Percentiles rank a stretch among this genome's conserved stretches.
Evolutionary conservation across 139 green algal species (phyloP).

Genomic region (Marvania coccoides): DNA sequence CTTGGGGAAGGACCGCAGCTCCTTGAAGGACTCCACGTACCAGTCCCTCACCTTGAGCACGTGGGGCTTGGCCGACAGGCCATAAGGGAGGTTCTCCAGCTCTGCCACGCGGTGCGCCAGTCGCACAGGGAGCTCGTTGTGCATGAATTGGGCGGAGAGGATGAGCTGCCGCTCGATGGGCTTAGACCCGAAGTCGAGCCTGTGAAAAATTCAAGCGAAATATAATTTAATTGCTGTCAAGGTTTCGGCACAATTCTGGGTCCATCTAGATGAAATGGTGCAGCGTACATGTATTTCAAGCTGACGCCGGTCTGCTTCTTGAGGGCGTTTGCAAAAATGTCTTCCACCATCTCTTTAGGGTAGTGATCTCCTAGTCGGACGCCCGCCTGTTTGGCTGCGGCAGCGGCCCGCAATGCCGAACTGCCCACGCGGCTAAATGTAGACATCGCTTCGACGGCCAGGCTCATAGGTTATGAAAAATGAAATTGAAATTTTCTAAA

Average conservation of each 20-base stretch:
- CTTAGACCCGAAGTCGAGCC: constrained; percentile 92
- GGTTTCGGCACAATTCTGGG: not conserved
- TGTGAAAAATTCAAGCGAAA: constrained; percentile 35
- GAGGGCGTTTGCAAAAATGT: constrained; percentile 82
- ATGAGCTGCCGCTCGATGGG: constrained; percentile 90
- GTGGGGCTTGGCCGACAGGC: constrained; percentile 77
- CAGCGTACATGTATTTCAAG: constrained; percentile 74
- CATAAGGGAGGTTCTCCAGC: constrained; percentile 95
- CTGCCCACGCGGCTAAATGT: not conserved
- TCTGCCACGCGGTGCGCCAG: constrained; percentile 92
- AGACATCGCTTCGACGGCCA: not conserved
- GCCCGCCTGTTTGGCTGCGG: constrained; percentile 2
- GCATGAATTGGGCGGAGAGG: constrained; percentile 93
- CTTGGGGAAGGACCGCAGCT: constrained; percentile 71
- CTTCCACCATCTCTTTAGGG: constrained; percentile 59
- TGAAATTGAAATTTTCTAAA: too few species aligned
- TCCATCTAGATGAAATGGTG: not conserved
- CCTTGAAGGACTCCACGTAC: constrained; percentile 97
- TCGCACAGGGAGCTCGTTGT: constrained; percentile 92
- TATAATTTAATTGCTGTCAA: not conserved
- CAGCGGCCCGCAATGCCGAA: constrained; percentile 1
- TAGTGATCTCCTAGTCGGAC: constrained; percentile 7
- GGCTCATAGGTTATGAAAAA: constrained; percentile 2
- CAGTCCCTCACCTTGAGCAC: constrained; percentile 95
- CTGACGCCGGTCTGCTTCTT: constrained; percentile 95